Evolutionary conservation across 345 rosid genomes (phyloP), one percentile per base, ranked within the genome.

Genomic region (Odontarrhena argentea): DNA sequence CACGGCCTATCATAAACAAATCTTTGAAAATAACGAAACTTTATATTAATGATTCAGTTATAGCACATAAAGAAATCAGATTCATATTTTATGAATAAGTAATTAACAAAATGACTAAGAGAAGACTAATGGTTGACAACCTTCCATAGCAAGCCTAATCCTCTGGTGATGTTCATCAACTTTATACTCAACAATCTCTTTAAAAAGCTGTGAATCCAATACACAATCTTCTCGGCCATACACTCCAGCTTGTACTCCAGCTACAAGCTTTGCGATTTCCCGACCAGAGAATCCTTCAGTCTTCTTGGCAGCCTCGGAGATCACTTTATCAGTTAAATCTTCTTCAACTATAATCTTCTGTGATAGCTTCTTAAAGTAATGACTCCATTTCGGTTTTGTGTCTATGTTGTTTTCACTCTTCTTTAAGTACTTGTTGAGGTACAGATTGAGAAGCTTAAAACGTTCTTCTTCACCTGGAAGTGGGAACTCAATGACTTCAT

Each of bases 271-370:
- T 0, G 99, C 96, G 49, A 88, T 91, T 80, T 91, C 99, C 37
- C 97, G 91, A 36, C 96, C 96, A 10, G 96, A 91, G 82, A 94
- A 94, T 8, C 97, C 97, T 69, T 91, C 91, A 0, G 82, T 88
- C 79, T 79, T 87, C 78, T 63, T 79, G 1, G 97, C 99, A 58
- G 99, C 97, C 61, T 87, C 96, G 24, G 56, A 67, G 24, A 94
- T 64, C 55, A 83, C 79, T 8, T 91, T 73, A 10, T 86, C 97
- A 3, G 96, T 77, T 44, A 94, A 26, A 54, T 85, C 93, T 22
- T 2, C 69, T 56, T 81, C 71, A 47, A 88, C 66, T 1, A 77
- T 81, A 76, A 91, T 87, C 71, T 83, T 78, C 81, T 83, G 84
- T 14, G 89, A 75, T 54, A 77, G 63, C 63, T 82, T 91, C 78